phyloP scores from a whole-genome alignment of 768 basidiomycete genomes.

The Phanerodontia chrysosporium region DNA sequence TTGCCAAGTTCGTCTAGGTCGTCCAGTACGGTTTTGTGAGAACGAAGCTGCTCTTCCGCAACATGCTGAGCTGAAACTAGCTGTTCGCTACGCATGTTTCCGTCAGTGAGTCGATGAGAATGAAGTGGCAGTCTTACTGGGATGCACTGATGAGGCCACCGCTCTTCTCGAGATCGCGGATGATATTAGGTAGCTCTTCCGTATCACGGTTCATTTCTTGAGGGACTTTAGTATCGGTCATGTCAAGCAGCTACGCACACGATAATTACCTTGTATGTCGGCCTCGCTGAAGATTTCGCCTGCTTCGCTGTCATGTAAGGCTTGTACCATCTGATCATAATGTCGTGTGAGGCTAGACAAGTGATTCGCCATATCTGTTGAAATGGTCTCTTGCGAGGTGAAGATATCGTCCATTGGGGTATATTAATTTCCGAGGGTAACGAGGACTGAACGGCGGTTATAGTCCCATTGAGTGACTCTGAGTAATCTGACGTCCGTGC shows the following conservation, averaged over 20 bases:
- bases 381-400: conserved; percentile 51
- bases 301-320: conserved; percentile 63
- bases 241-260: background rate
- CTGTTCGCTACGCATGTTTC: conserved; percentile 39
- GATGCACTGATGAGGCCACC: conserved; percentile 47
- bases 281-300: conserved; percentile 65
- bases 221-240: background rate
- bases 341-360: conserved; percentile 70
- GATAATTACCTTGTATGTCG: conserved; percentile 57
- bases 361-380: conserved; percentile 65
- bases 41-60: conserved; percentile 44
- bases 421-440: conserved; percentile 38
- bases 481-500: conserved; percentile 65
- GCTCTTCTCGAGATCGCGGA: conserved; percentile 65
- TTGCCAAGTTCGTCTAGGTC: conserved; percentile 75
- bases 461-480: conserved; percentile 53
- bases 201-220: conserved; percentile 81
- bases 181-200: conserved; percentile 69
- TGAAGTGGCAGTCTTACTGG: conserved; percentile 43
- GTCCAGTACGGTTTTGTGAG: conserved; percentile 47
- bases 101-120: background rate
- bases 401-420: conserved; percentile 46
- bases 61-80: conserved; percentile 40
- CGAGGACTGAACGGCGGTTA: conserved; percentile 49
- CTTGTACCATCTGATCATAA: conserved; percentile 72